Evolutionary conservation across 2,329 filamentous ascomycete genomes (phyloP).

Genomic region (Fusarium verrucosum): DNA sequence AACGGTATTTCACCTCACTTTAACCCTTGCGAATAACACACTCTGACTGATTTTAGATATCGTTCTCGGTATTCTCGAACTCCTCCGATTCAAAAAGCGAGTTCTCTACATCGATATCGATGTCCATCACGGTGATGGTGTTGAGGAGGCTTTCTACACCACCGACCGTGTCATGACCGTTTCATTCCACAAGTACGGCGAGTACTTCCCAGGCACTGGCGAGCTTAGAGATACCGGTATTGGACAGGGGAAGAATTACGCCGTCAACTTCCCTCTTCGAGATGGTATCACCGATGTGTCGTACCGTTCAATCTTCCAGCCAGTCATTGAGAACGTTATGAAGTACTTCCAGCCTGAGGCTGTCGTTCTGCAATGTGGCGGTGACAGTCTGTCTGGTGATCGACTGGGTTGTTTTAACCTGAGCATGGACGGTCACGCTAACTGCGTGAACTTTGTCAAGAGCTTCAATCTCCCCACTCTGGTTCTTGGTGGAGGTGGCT

Average conservation of each 20-base stretch:
- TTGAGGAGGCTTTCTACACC: conserved; percentile 93
- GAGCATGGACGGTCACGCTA: conserved; percentile 94
- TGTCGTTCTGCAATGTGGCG: conserved; percentile 95
- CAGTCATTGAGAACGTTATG: conserved; percentile 88
- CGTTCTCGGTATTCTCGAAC: conserved; percentile 91
- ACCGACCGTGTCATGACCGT: conserved; percentile 93
- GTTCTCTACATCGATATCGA: conserved; percentile 99
- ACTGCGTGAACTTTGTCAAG: conserved; percentile 93
- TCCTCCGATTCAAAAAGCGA: conserved; percentile 88
- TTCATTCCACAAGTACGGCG: conserved; percentile 96
- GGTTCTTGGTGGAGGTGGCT: conserved; percentile 94
- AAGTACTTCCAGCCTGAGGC: conserved; percentile 88
- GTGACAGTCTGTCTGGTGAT: conserved; percentile 93
- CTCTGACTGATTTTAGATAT: conserved; percentile 71
- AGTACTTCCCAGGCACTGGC: conserved; percentile 93
- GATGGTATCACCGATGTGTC: conserved; percentile 91
- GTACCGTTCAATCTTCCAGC: conserved; percentile 91
- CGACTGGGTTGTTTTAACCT: conserved; percentile 96
- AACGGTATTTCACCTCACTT: conserved; percentile 73
- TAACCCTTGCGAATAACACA: not conserved
- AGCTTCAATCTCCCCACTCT: conserved; percentile 84
- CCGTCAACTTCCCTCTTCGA: conserved; percentile 89
- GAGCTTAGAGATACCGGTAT: conserved; percentile 87
- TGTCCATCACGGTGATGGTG: conserved; percentile 91
- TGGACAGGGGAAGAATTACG: conserved; percentile 87